Conservation (phyloP, 768 basidiomycete species). For the Agaricus subrufescens region DNA sequence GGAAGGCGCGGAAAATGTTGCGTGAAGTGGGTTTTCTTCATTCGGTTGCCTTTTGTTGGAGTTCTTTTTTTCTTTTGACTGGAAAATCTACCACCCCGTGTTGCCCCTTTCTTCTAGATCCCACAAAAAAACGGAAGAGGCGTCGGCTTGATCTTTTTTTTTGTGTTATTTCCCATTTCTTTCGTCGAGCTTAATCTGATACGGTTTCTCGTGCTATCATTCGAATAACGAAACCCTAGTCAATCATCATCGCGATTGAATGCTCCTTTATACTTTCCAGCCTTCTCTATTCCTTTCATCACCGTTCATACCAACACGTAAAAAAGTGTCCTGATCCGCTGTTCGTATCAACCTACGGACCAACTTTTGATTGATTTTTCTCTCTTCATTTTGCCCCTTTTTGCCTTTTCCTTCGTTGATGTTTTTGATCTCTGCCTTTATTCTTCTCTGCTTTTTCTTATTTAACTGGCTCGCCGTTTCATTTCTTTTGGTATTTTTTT, state of each 20-base stretch:
- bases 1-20: slow-evolving; percentile 1
- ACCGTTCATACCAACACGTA: not conserved
- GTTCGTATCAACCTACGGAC: slow-evolving; percentile 10
- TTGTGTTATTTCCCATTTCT: not conserved
- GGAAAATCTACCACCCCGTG: too few species aligned
- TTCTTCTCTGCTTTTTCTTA: too few species aligned
- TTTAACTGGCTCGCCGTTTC: too few species aligned
- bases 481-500: too few species aligned
- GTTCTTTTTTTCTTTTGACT: too few species aligned
- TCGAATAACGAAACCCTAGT: not conserved
- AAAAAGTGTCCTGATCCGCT: slow-evolving; percentile 5
- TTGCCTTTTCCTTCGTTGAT: not conserved
- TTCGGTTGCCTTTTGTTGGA: too few species aligned
- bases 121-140: not conserved
- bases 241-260: too few species aligned
- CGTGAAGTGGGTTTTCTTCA: not conserved
- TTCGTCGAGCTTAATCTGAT: not conserved
- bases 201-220: not conserved
- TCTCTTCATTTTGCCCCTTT: not conserved
- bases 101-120: too few species aligned
- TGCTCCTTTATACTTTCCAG: not conserved
- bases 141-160: not conserved
- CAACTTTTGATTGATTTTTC: not conserved
- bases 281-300: not conserved
- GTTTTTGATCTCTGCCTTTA: too few species aligned